These are phyloP conservation scores for Boletus rubroflammeus DNA, from an alignment of 768 basidiomycete species.

Conservation along the genomic window DNA sequence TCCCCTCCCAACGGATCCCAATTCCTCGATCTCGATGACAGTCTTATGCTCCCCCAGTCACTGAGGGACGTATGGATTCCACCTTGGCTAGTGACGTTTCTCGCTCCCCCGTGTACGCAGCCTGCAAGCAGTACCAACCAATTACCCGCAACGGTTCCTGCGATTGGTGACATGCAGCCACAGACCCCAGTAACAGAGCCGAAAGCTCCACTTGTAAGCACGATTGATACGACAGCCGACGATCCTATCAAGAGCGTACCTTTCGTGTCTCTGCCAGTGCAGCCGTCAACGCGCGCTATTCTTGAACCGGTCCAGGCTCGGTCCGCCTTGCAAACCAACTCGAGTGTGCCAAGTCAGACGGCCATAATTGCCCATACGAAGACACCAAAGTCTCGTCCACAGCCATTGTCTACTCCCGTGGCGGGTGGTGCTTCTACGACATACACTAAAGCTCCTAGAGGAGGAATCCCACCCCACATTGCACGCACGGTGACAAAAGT, in stretches of 20 bases:
- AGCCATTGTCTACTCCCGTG: neutral
- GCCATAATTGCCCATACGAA: neutral
- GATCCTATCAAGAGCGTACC: neutral
- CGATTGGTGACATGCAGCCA: neutral
- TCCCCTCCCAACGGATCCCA: conserved; percentile 23
- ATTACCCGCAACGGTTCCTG: neutral
- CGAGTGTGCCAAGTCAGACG: neutral
- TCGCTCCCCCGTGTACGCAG: neutral
- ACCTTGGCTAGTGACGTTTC: conserved; percentile 6
- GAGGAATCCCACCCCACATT: conserved; percentile 30
- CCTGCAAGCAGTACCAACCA: neutral
- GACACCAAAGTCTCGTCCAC: conserved; percentile 3
- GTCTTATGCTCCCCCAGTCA: conserved; percentile 9
- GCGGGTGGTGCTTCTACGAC: neutral
- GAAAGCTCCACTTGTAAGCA: neutral
- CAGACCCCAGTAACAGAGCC: neutral
- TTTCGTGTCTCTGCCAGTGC: neutral
- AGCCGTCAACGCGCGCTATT: neutral
- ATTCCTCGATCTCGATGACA: conserved; percentile 24
- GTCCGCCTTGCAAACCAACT: neutral
- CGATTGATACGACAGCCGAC: neutral
- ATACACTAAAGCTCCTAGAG: conserved; percentile 23
- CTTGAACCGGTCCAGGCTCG: conserved; percentile 3
- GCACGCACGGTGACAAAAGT: conserved; percentile 31
- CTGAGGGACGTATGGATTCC: neutral